phyloP scores from a whole-genome alignment of 352 stramenopile genomes.

The Phytophthora uliginosa region DNA sequence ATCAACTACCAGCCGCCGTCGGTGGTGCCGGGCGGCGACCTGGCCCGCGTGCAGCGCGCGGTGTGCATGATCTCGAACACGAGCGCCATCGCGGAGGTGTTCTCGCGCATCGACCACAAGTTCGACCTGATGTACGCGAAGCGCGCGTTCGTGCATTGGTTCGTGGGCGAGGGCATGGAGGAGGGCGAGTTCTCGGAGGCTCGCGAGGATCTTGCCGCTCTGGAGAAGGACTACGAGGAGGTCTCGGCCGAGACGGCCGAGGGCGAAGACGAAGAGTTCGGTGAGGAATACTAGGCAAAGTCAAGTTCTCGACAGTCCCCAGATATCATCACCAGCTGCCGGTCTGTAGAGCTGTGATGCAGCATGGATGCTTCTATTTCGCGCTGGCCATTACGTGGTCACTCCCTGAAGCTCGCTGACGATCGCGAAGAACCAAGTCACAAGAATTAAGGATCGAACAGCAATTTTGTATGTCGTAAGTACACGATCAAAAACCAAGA shows the following conservation, averaged over 20 bases:
- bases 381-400: constrained; percentile 17
- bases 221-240: constrained; percentile 99
- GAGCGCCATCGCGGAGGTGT: constrained; percentile 97
- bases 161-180: constrained; percentile 99
- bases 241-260: constrained; percentile 97
- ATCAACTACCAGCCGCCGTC: constrained; percentile 96
- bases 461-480: constrained; percentile 40
- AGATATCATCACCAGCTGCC: constrained; percentile 22
- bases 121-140: constrained; percentile 99
- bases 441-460: constrained; percentile 31
- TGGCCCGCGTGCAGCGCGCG: constrained; percentile 96
- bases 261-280: constrained; percentile 93
- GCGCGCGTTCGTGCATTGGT: constrained; percentile 99
- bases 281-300: constrained; percentile 83
- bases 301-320: background rate
- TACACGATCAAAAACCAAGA: constrained; percentile 24
- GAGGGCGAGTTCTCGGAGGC: constrained; percentile 99
- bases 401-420: constrained; percentile 8
- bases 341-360: constrained; percentile 27
- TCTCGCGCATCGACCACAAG: constrained; percentile 98
- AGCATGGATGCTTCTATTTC: constrained; percentile 15
- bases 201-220: constrained; percentile 97
- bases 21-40: constrained; percentile 95
- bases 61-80: constrained; percentile 99
- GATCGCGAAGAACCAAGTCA: constrained; percentile 16